Evolutionary conservation across 2,329 filamentous ascomycete species (phyloP).

Genomic region (Paecilomyces dactylethromorphus): DNA sequence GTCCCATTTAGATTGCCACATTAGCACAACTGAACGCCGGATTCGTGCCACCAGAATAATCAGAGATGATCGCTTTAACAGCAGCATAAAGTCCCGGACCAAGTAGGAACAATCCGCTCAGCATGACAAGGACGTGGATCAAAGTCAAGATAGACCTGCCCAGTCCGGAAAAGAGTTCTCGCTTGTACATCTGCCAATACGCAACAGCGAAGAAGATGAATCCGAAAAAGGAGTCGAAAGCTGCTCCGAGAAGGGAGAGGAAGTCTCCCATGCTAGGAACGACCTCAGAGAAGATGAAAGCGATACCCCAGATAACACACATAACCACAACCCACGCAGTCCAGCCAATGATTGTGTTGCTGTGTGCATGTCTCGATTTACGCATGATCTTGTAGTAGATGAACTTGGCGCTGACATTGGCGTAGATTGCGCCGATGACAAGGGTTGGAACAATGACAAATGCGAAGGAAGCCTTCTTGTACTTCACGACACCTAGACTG

Average conservation of each 20-base stretch:
- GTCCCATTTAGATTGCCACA: conserved; percentile 34
- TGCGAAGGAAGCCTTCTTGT: conserved; percentile 45
- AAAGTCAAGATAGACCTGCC: conserved; percentile 36
- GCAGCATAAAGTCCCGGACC: conserved; percentile 49
- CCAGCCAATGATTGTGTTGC: conserved; percentile 44
- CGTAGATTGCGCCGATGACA: conserved; percentile 45
- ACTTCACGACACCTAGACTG: conserved; percentile 35
- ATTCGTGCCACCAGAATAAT: conserved; percentile 38
- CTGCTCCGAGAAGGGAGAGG: conserved; percentile 41
- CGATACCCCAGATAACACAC: conserved; percentile 37
- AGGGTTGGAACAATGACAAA: conserved; percentile 47
- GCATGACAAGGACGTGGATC: conserved; percentile 41
- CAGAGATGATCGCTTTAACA: conserved; percentile 46
- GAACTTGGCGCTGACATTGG: conserved; percentile 44
- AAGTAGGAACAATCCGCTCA: conserved; percentile 42
- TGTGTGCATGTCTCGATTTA: conserved; percentile 39
- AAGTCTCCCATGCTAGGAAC: conserved; percentile 47
- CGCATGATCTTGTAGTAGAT: conserved; percentile 41
- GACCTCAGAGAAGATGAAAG: conserved; percentile 44
- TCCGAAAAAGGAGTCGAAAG: conserved; percentile 46
- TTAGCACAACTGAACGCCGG: conserved; percentile 48
- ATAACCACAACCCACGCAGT: conserved; percentile 38
- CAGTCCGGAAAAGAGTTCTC: conserved; percentile 30
- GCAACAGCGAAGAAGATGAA: conserved; percentile 48
- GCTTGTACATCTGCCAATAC: conserved; percentile 41